Conservation (phyloP, 2,329 filamentous ascomycete genomes). For the Penicillium thymicola region DNA sequence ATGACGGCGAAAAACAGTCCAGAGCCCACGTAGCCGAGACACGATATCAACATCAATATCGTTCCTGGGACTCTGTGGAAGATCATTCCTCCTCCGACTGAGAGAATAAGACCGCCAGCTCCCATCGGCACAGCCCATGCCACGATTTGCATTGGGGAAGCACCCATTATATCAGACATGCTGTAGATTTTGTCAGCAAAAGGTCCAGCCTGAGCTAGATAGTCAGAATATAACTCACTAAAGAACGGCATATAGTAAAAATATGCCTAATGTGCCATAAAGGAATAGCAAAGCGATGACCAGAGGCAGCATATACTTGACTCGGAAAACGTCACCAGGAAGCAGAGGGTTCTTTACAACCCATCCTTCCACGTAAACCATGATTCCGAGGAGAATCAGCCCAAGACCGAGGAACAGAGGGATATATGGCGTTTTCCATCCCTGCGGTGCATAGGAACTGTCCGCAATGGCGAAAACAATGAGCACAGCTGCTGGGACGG, state of each 20-base stretch:
- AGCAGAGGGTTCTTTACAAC: slow-evolving; percentile 66
- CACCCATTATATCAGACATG: slow-evolving; percentile 59
- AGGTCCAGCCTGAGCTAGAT: too few species aligned
- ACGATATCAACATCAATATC: slow-evolving; percentile 61
- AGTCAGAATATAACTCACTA: slow-evolving; percentile 50
- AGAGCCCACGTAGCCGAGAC: slow-evolving; percentile 56
- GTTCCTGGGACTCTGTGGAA: slow-evolving; percentile 64
- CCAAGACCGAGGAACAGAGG: slow-evolving; percentile 63
- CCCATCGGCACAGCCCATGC: slow-evolving; percentile 68
- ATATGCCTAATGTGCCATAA: slow-evolving; percentile 68
- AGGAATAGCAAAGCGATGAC: slow-evolving; percentile 60
- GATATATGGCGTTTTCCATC: slow-evolving; percentile 73
- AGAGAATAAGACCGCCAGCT: slow-evolving; percentile 64
- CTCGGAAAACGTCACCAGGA: slow-evolving; percentile 65
- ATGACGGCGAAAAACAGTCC: slow-evolving; percentile 63
- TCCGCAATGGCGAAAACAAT: slow-evolving; percentile 74
- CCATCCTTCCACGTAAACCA: slow-evolving; percentile 71
- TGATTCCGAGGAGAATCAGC: slow-evolving; percentile 54
- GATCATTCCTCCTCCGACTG: slow-evolving; percentile 61
- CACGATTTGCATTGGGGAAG: slow-evolving; percentile 60
- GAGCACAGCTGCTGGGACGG: slow-evolving; percentile 64
- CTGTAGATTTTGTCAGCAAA: slow-evolving; percentile 34
- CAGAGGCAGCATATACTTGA: slow-evolving; percentile 66
- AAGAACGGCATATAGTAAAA: slow-evolving; percentile 66
- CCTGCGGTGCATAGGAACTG: slow-evolving; percentile 63